Evolutionary conservation across 2,329 filamentous ascomycete species (phyloP), one percentile per base, ranked within the genome.

Genomic region (Fusarium sp.): DNA sequence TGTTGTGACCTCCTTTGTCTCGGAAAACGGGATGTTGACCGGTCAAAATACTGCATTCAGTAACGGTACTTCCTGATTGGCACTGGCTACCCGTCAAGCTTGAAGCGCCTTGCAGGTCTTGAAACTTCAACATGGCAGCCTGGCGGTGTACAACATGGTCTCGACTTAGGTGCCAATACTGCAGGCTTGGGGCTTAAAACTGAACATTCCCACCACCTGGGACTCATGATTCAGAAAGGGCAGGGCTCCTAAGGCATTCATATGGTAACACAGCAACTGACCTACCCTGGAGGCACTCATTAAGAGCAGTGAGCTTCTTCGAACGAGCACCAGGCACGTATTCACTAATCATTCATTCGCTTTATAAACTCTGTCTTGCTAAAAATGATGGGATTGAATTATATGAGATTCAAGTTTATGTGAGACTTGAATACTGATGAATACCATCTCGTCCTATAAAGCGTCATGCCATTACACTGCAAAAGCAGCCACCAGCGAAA

Each of bases 21-120:
- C 35, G 6, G 4, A 38, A 36, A 31, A 36, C 10, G 7, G 1
- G 7, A 13, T 2, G 0, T 18, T 12, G 15, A 31, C 5, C 4
- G 14, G 11, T 25, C n/a, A 27, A 35, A 27, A 11, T 6, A 5
- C 7, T 18, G 13, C 1, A n/a, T 15, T n/a, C 13, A 8, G n/a
- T 17, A 3, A 13, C 2, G 1, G 5, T n/a, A 1, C 20, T n/a
- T 20, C 10, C 1, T 17, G 12, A 27, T 52, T 36, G 9, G 10
- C 2, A n/a, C 18, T 9, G 4, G 3, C 22, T 8, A 17, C 8
- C 1, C 3, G 0, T 27, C 17, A 53, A 9, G 2, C 10, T 17
- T 15, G 18, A 27, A n/a, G 14, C 4, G 2, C 17, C 5, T 17
- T 27, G 10, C 14, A 14, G 6, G 10, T 15, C 31, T 25, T 3